Evolutionary conservation across 441 rosid species (phyloP).

Genomic region (Capsella rubella): DNA sequence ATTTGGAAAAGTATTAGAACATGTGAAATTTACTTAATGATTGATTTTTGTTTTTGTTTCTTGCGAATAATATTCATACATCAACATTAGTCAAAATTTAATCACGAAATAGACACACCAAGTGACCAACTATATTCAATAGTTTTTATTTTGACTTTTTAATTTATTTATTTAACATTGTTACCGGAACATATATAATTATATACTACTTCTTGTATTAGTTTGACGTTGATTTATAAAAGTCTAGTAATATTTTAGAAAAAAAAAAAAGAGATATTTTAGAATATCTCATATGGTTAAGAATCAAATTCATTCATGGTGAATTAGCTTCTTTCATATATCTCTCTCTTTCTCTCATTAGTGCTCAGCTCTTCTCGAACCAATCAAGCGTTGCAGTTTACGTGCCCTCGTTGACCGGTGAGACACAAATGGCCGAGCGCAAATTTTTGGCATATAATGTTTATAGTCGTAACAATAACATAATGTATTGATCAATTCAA

Average conservation of each 20-base stretch:
- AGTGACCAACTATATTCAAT: no score
- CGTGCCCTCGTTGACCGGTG: slow-evolving; percentile 24
- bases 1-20: slow-evolving; percentile 32
- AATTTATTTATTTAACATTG: no score
- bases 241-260: no score
- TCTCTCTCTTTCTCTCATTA: neutral
- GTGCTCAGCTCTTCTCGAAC: slow-evolving; percentile 7
- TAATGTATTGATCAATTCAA: no score
- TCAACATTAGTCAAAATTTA: neutral
- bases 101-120: no score
- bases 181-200: no score
- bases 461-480: no score
- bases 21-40: slow-evolving; percentile 3
- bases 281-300: slow-evolving; percentile 27
- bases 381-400: neutral
- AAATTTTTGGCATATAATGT: neutral
- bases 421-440: slow-evolving; percentile 2
- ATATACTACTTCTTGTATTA: no score
- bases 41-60: neutral
- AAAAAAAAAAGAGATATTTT: slow-evolving; percentile 15
- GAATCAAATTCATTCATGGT: neutral
- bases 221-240: no score
- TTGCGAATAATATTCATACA: neutral
- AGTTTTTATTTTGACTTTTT: no score
- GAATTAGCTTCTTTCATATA: neutral